These are phyloP conservation scores for Neltuma alba DNA, from an alignment of 306 rosid species.

Conservation along the genomic window DNA sequence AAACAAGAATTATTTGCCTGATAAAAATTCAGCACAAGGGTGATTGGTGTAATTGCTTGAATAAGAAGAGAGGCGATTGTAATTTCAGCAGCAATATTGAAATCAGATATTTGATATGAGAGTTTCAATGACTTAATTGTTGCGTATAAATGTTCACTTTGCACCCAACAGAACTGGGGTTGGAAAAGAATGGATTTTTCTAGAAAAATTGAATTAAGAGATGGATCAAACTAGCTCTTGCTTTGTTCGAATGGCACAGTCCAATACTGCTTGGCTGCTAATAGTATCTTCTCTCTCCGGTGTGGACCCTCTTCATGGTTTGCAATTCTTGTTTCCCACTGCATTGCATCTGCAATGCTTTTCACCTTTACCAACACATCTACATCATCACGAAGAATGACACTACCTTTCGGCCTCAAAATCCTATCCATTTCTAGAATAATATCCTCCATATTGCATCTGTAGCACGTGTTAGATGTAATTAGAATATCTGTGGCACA, in stretches of 20 bases:
- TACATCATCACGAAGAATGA: conserved; percentile 81
- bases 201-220: conserved; percentile 8
- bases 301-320: conserved; percentile 82
- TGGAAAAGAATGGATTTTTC: conserved; percentile 41
- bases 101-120: not conserved
- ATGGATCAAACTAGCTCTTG: conserved; percentile 36
- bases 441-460: conserved; percentile 76
- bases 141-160: conserved; percentile 10
- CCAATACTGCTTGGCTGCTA: conserved; percentile 82
- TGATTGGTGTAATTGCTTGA: not conserved
- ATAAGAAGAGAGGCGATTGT: not conserved
- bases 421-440: conserved; percentile 90
- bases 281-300: conserved; percentile 70
- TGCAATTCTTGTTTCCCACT: conserved; percentile 67
- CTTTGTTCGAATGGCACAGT: conserved; percentile 48
- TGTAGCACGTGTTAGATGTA: conserved; percentile 37
- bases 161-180: not conserved
- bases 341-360: conserved; percentile 59
- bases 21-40: not conserved
- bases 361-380: conserved; percentile 64
- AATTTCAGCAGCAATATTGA: not conserved
- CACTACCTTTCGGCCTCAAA: conserved; percentile 76
- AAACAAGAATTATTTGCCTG: not conserved
- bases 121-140: conserved; percentile 9
- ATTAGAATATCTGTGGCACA: not conserved